phyloP scores from a whole-genome alignment of 495 filamentous ascomycete genomes.

The Xylaria nigripes region DNA sequence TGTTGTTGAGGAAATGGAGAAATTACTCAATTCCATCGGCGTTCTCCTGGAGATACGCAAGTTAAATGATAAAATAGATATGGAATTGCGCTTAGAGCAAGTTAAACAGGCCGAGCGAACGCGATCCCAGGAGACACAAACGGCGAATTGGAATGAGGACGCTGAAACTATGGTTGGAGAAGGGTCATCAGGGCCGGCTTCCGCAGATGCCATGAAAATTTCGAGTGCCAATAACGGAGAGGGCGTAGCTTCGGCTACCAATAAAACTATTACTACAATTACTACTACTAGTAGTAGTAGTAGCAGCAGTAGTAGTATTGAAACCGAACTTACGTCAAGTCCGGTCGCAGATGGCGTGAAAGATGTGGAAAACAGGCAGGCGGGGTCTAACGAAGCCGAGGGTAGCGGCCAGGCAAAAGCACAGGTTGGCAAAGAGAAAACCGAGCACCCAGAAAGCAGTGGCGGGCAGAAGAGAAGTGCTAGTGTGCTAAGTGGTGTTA shows the following conservation, averaged over 20 bases:
- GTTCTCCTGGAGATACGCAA: constrained; percentile 75
- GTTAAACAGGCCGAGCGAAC: constrained; percentile 57
- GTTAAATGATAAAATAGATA: constrained; percentile 74
- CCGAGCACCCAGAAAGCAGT: constrained; percentile 23
- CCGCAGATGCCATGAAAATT: neutral
- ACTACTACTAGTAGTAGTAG: too few relatives aligned
- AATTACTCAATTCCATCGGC: constrained; percentile 64
- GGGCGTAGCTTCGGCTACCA: constrained; percentile 13
- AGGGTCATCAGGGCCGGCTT: neutral
- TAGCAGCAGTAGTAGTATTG: constrained; percentile 20
- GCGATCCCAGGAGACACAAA: constrained; percentile 13
- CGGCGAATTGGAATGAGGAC: neutral
- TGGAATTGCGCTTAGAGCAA: constrained; percentile 67
- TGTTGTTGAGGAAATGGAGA: constrained; percentile 74
- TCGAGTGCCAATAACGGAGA: constrained; percentile 11
- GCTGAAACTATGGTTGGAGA: neutral
- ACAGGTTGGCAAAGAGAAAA: too few relatives aligned
- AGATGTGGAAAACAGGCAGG: constrained; percentile 23
- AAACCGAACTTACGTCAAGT: constrained; percentile 5
- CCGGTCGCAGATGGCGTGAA: constrained; percentile 15
- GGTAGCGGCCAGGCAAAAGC: constrained; percentile 6
- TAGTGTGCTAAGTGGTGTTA: constrained; percentile 60
- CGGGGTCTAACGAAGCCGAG: constrained; percentile 6
- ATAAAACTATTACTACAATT: too few relatives aligned
- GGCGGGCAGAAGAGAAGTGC: constrained; percentile 62